Evolutionary conservation across 495 filamentous ascomycete genomes (phyloP), one percentile per base, ranked within the genome.

Genomic region (Lasiosphaeris hirsuta): DNA sequence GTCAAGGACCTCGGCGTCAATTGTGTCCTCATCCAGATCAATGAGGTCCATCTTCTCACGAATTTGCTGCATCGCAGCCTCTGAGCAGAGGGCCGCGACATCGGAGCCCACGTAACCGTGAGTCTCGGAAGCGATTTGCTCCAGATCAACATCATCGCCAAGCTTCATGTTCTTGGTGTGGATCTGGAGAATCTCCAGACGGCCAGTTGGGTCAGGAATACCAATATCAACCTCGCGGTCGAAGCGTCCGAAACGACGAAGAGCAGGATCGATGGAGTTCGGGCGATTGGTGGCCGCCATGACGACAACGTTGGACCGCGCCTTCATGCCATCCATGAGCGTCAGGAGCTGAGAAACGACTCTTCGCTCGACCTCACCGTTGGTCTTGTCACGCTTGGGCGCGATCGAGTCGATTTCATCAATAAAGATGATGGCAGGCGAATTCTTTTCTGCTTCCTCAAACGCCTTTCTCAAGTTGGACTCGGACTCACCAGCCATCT

Each of bases 141-240:
- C 92, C 17, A 98, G 86, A 69, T 98, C 94, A 41, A 98, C 94
- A 70, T 97, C 94, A 44, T 96, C 95, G 46, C 78, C 91, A 33
- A 98, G 84, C 82, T 97, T 98, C 94, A 98, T 98, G 84, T 98
- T 98, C 86, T 98, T 98, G 65, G 95, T 97, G 80, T 98, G 94
- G 62, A 98, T 98, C 75, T 92, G 89, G 47, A 98, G 84, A 70
- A 98, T 97, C 80, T 98, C 94, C 42, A 98, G 89, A 84, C 95
- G 94, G 60, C 94, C 94, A 68, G 94, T 97, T 51, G 95, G 94
- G 75, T 97, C 93, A 36, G 93, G 93, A 61, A 97, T 96, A 62
- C 93, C 92, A 64, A 97, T 96, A 68, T 97, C 93, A 58, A 97
- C 93, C 72, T 97, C 93, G 74, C 93, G 94, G 74, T 96, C 93